Evolutionary conservation across 73 alveolate species (phyloP), one percentile per base, ranked within the genome.

Genomic region (Symbiodinium pilosum): DNA sequence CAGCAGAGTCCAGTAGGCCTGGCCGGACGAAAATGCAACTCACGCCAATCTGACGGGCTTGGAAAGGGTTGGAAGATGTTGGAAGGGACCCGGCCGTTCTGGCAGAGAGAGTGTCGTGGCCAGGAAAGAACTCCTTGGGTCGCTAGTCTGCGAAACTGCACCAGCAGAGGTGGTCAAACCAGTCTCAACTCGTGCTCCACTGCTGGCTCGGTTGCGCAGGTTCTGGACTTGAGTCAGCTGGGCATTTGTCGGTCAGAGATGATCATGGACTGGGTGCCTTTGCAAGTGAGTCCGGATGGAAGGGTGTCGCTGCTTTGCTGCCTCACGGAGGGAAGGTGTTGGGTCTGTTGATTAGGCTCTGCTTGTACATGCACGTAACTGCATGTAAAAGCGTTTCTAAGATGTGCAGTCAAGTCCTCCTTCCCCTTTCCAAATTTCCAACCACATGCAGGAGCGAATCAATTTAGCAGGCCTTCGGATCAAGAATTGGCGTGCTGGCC

Each of bases 391-490:
- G n/a, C n/a, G n/a, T n/a, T n/a, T n/a, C n/a, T n/a, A n/a, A n/a
- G n/a, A n/a, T n/a, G n/a, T n/a, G n/a, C n/a, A n/a, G n/a, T n/a
- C n/a, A n/a, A n/a, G n/a, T n/a, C n/a, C n/a, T n/a, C n/a, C n/a
- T n/a, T n/a, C n/a, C n/a, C n/a, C n/a, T n/a, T n/a, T n/a, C n/a
- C n/a, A n/a, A n/a, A n/a, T n/a, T n/a, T n/a, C n/a, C n/a, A n/a
- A n/a, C n/a, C n/a, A n/a, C n/a, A n/a, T n/a, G n/a, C 73, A 69
- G 84, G 94, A 88, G 69, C 71, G 73, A 38, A 88, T 88, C 44
- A 32, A 28, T 11, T 56, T 88, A 26, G 43, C 86, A 1, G 44
- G 73, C 24, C 86, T 88, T 44, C 95, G 73, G 44, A 59, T 88
- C 86, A 88, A 34, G 44, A 88, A 88, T 26, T 40, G 56, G 86